A percentile compares a stretch with the other conserved stretches of the same genome.
Conservation (phyloP, 1,284 basidiomycete genomes). For the Phylloporus sp. region DNA sequence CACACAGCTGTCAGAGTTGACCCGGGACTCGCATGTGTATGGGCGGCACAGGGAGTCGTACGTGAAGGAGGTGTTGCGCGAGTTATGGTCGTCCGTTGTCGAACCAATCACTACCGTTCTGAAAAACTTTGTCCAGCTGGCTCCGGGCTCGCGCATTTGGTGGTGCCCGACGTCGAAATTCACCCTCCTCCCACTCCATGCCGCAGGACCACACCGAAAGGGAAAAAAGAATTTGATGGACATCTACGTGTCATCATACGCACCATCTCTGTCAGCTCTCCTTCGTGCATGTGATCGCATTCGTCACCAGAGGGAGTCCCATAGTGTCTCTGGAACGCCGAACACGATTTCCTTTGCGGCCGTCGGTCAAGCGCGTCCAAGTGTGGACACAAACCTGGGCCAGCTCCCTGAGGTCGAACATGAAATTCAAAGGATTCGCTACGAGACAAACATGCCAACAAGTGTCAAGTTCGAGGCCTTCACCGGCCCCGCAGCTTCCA, state of each 20-base stretch:
- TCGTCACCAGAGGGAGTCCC: neutral
- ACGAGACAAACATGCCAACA: constrained; percentile 5
- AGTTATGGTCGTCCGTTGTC: neutral
- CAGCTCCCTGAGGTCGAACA: constrained; percentile 4
- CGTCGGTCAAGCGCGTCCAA: constrained; percentile 1
- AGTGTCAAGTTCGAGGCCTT: neutral
- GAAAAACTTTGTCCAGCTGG: constrained; percentile 3
- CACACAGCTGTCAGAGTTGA: neutral
- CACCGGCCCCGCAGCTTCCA: neutral
- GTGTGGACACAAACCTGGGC: neutral
- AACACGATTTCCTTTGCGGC: neutral
- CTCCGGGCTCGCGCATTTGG: constrained; percentile 1
- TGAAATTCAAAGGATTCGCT: neutral
- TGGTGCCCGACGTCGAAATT: neutral
- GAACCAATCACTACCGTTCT: neutral
- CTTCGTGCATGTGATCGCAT: constrained; percentile 6
- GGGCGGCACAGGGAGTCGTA: neutral
- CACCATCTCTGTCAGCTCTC: constrained; percentile 4
- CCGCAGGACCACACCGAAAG: neutral
- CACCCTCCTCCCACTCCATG: neutral
- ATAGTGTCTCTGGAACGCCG: no score
- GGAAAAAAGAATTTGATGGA: neutral
- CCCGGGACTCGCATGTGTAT: no score
- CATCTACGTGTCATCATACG: constrained; percentile 1
- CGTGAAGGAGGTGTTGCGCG: neutral